Evolutionary conservation across 2,329 filamentous ascomycete species (phyloP).

Genomic region (Beauveria sp.): DNA sequence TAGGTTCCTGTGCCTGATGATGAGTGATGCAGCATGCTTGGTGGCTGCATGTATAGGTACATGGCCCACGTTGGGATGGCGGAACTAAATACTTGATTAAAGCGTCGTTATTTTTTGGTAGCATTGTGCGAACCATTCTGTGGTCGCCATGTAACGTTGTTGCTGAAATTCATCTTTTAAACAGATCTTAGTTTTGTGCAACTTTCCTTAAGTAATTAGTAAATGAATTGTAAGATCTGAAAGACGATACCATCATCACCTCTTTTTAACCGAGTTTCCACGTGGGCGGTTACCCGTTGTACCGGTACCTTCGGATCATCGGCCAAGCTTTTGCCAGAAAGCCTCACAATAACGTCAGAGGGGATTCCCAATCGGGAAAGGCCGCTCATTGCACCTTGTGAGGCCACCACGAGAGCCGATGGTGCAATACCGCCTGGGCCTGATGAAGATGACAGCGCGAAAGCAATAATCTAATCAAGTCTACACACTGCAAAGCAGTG

Average conservation of each 20-base stretch:
- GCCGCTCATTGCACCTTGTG: background rate
- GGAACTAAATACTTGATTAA: too few relatives aligned
- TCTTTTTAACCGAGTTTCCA: too few relatives aligned
- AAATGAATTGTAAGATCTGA: too few relatives aligned
- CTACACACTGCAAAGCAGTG: background rate
- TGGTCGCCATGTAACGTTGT: too few relatives aligned
- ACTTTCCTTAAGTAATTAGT: too few relatives aligned
- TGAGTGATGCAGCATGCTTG: background rate
- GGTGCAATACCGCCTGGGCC: slow-evolving; percentile 10
- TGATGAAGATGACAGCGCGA: background rate
- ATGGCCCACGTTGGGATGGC: background rate
- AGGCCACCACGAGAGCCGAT: slow-evolving; percentile 2
- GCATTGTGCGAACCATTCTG: too few relatives aligned
- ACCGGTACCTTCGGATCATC: slow-evolving; percentile 9
- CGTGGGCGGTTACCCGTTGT: background rate
- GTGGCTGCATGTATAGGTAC: background rate
- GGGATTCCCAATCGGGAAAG: background rate
- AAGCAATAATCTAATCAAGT: too few relatives aligned
- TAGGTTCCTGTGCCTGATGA: background rate
- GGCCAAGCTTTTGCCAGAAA: slow-evolving; percentile 7
- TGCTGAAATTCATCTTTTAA: too few relatives aligned
- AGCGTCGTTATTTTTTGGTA: too few relatives aligned
- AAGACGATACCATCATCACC: too few relatives aligned
- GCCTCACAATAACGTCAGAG: slow-evolving; percentile 8
- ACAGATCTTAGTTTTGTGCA: background rate